These are phyloP conservation scores for Baorangia bicolor DNA, from an alignment of 768 basidiomycete genomes.

Conservation along the genomic window DNA sequence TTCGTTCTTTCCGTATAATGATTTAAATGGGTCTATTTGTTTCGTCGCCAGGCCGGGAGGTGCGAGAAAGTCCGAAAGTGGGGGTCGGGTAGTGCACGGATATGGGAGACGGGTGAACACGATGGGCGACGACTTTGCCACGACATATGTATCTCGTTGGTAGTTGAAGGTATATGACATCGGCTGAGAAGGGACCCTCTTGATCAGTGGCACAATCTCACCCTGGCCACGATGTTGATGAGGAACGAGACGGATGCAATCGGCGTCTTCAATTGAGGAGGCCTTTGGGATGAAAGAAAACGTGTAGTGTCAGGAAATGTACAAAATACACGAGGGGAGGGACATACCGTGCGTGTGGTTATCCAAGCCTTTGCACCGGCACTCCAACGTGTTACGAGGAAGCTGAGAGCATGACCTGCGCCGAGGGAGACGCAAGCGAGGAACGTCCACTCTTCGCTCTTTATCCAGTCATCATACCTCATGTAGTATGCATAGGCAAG, in stretches of 20 bases:
- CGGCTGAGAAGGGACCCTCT: slow-evolving; percentile 56
- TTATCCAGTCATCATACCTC: slow-evolving; percentile 87
- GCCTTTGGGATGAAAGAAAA: slow-evolving; percentile 41
- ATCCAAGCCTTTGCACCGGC: slow-evolving; percentile 74
- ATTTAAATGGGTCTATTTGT: slow-evolving; percentile 50
- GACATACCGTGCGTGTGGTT: slow-evolving; percentile 68
- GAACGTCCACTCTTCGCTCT: slow-evolving; percentile 98
- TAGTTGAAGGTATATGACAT: slow-evolving; percentile 86
- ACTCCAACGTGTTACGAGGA: slow-evolving; percentile 90
- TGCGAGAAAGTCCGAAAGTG: slow-evolving; percentile 61
- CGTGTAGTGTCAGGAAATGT: background rate
- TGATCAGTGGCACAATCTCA: slow-evolving; percentile 78
- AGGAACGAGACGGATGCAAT: slow-evolving; percentile 80
- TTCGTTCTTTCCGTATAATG: slow-evolving; percentile 88
- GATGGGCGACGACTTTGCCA: slow-evolving; percentile 52
- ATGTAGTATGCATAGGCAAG: slow-evolving; percentile 90
- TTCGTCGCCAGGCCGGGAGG: slow-evolving; percentile 54
- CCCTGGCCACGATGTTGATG: slow-evolving; percentile 81
- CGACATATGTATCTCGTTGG: slow-evolving; percentile 90
- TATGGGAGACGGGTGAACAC: slow-evolving; percentile 84
- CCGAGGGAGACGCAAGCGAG: slow-evolving; percentile 84
- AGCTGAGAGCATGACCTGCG: slow-evolving; percentile 88
- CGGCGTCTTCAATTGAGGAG: slow-evolving; percentile 63
- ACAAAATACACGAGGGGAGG: background rate
- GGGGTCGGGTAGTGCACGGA: slow-evolving; percentile 71